phyloP scores from a whole-genome alignment of 2,329 filamentous ascomycete species.

The Hymenoscyphus salicellus region DNA sequence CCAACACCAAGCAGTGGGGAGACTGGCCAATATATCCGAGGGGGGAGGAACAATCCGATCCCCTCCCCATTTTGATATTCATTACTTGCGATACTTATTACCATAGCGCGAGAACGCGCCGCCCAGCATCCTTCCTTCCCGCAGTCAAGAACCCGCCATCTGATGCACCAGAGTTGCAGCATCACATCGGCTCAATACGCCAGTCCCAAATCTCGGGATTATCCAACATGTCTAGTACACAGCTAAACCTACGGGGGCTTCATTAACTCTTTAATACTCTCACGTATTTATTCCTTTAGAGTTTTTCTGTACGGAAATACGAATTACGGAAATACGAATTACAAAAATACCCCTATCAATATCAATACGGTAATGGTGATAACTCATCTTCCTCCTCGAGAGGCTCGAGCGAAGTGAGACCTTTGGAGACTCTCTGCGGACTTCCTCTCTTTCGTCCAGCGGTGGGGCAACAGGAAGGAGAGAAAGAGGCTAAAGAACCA shows the following conservation, averaged over 20 bases:
- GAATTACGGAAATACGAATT: background rate
- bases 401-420: background rate
- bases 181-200: background rate
- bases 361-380: no score
- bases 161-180: background rate
- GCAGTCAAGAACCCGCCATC: background rate
- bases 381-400: no score
- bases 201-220: background rate
- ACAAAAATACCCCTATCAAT: background rate
- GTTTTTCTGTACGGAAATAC: no score
- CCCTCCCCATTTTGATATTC: background rate
- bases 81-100: background rate
- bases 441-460: background rate
- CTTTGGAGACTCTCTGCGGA: background rate
- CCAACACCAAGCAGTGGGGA: background rate
- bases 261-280: no score
- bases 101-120: background rate
- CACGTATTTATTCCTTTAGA: no score
- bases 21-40: background rate
- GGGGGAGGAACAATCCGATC: background rate
- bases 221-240: background rate
- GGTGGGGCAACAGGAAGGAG: background rate
- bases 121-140: background rate
- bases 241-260: no score
- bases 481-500: constrained; percentile 1